These are phyloP conservation scores for Citrus sp. DNA, from an alignment of 345 rosid genomes.

Conservation along the genomic window DNA sequence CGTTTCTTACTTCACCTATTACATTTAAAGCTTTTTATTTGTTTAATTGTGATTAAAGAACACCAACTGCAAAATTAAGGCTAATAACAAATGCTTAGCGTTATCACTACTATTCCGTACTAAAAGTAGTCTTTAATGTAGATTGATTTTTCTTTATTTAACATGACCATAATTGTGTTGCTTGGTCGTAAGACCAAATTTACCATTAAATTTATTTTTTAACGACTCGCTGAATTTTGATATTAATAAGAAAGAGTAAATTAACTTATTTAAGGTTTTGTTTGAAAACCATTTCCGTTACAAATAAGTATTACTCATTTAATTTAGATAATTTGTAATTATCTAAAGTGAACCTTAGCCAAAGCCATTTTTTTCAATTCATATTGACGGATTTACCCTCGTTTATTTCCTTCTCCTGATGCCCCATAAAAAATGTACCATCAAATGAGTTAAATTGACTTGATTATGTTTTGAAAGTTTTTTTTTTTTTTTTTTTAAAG, in stretches of 20 bases:
- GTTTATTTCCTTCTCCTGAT: not conserved
- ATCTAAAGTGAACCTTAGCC: not conserved
- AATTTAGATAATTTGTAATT: not conserved
- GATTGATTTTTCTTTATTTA: not conserved
- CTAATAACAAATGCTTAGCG: not conserved
- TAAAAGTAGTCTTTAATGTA: not conserved
- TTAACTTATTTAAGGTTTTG: not conserved
- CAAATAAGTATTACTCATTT: conserved; percentile 3
- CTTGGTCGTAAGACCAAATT: not conserved
- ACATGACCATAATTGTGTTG: not conserved
- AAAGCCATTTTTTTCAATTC: not conserved
- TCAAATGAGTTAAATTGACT: no score
- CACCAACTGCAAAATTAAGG: conserved; percentile 1
- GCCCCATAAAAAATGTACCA: no score
- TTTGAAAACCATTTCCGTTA: conserved; percentile 11
- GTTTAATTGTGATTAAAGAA: conserved; percentile 1
- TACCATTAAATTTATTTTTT: not conserved
- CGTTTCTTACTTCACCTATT: not conserved
- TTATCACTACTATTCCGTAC: not conserved
- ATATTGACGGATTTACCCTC: not conserved
- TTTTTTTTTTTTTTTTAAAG: no score
- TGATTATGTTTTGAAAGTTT: no score
- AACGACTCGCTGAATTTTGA: not conserved
- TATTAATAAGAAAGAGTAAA: not conserved
- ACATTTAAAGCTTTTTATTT: not conserved